Evolutionary conservation across 2,329 filamentous ascomycete genomes (phyloP).

Genomic region (Huntiella abstrusa): DNA sequence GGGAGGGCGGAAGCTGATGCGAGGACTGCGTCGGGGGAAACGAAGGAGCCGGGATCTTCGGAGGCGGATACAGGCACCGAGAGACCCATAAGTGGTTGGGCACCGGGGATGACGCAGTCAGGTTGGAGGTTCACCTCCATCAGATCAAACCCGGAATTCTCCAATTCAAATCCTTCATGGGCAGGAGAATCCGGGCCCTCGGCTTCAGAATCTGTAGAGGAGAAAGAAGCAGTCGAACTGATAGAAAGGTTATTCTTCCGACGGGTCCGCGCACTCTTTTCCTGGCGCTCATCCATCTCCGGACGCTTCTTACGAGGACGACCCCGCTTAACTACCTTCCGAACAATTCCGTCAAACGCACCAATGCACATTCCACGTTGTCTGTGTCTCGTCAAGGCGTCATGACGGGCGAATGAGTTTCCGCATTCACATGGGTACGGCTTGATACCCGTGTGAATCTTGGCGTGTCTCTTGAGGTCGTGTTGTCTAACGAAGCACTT

Average conservation of each 20-base stretch:
- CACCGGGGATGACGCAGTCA: constrained; percentile 11
- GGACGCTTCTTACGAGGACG: constrained; percentile 43
- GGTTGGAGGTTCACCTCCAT: constrained; percentile 22
- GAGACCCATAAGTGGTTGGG: neutral
- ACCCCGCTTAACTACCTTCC: constrained; percentile 43
- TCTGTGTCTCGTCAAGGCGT: constrained; percentile 82
- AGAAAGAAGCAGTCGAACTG: constrained; percentile 26
- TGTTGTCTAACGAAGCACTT: constrained; percentile 97
- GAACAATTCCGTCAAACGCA: constrained; percentile 62
- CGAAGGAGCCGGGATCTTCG: constrained; percentile 21
- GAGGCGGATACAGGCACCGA: constrained; percentile 2
- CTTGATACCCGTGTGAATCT: constrained; percentile 93
- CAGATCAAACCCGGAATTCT: constrained; percentile 25
- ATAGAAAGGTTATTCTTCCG: constrained; percentile 34
- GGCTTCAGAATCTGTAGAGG: constrained; percentile 26
- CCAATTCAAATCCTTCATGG: constrained; percentile 26
- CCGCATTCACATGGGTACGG: constrained; percentile 89
- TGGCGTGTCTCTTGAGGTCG: constrained; percentile 89
- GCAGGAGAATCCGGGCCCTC: constrained; percentile 33
- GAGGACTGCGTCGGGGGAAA: constrained; percentile 28
- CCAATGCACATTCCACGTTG: constrained; percentile 95
- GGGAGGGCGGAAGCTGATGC: constrained; percentile 14
- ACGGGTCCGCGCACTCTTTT: constrained; percentile 32
- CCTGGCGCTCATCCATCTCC: constrained; percentile 34
- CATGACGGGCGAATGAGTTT: constrained; percentile 85